phyloP scores from a whole-genome alignment of 495 filamentous ascomycete genomes.

The Hapsidospora chrysogenum region DNA sequence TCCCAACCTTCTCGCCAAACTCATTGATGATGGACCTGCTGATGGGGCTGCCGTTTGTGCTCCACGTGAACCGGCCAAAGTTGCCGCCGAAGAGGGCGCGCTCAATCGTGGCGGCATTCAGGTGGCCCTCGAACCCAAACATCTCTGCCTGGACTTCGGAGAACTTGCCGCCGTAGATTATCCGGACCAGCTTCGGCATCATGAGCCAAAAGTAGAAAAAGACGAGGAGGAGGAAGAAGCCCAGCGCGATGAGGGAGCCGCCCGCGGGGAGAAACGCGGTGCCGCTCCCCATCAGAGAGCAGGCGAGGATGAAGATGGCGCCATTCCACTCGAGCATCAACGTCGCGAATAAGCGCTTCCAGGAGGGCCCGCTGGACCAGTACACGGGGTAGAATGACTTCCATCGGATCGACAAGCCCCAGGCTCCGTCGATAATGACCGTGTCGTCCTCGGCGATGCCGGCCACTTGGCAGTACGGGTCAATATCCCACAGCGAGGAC shows the following conservation, averaged over 20 bases:
- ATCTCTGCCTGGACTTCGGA: constrained; percentile 10
- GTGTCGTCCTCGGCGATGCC: too few species aligned
- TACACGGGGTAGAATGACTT: too few species aligned
- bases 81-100: constrained; percentile 4
- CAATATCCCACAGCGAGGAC: too few species aligned
- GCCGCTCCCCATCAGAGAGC: constrained; percentile 1
- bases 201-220: constrained; percentile 2
- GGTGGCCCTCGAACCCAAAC: constrained; percentile 3
- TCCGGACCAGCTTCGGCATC: constrained; percentile 4
- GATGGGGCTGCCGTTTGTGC: background rate
- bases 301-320: constrained; percentile 2
- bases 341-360: background rate
- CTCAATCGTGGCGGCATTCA: constrained; percentile 8
- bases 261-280: background rate
- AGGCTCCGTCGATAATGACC: too few species aligned
- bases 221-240: background rate
- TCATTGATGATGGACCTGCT: background rate
- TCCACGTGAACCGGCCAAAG: background rate
- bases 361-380: too few species aligned
- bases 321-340: constrained; percentile 2
- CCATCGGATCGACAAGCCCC: too few species aligned
- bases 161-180: constrained; percentile 6
- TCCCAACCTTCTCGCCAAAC: background rate
- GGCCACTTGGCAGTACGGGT: too few species aligned
- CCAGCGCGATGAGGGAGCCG: constrained; percentile 1